Base-by-base conservation (phyloP, 1,284 basidiomycete species). In the Boletus calvinii region DNA sequence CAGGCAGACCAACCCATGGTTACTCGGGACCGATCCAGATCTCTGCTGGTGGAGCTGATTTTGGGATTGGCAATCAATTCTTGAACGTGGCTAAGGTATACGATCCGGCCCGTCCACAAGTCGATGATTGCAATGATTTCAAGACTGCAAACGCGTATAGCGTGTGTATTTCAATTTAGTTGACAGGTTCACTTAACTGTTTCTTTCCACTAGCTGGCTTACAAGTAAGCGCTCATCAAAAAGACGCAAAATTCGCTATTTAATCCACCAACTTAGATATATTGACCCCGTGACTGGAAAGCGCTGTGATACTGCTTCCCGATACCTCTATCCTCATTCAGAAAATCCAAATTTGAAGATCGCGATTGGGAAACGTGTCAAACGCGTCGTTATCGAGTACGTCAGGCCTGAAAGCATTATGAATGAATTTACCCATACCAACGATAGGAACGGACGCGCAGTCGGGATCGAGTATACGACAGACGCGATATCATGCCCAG, bases 301-400 rank as follows among this genome's bases (percentile, higher is more conserved):
- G 43, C 79, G 84, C 10, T 84, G 77, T 0, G 83, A 86, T 59
- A 62, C 77, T 4, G 75, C 85, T 2, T 81, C 84, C 56, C 53
- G 75, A 56, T 84, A 79, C 55, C 66, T 86, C 13, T 86, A 85
- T 59, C 78, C 77, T 35, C 74, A 80, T 47, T 54, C 63, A 2
- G 57, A 65, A 17, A 74, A 74, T 48, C 66, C 70, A 22, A 80
- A 79, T 45, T 52, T 82, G 9, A 62, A 63, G 6, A 69, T 82
- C n/a, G 29, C 72, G 4, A 65, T 63, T 9, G 68, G 70, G 7
- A 73, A 71, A 43, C 69, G 73, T 1, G 79, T 80, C 12, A 71
- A 74, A 13, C 72, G 74, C 1, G 70, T 81, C 32, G 57, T 81
- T n/a, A 72, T 82, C 49, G 73, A 82, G 80, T 81, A 54, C 4